Evolutionary conservation across 169 alveolate species (phyloP), one percentile per base, ranked within the genome.

Genomic region (Plasmodium inui): DNA sequence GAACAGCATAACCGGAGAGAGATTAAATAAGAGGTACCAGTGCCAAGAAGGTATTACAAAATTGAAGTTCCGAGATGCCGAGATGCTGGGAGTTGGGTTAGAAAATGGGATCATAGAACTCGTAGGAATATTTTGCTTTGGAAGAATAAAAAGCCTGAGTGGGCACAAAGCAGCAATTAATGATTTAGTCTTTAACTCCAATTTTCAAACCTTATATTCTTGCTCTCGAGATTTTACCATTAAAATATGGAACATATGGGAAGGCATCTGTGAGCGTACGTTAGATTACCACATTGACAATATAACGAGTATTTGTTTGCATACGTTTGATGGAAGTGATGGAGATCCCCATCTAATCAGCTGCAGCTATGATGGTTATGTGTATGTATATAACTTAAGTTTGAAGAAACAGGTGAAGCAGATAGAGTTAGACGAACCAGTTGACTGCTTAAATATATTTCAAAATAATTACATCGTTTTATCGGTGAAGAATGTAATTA

Each of bases 151-250:
- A 88, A 88, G 34, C 12, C 19, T 91, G 37, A 39, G 76, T 30
- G 95, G 95, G 10, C 95, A 91, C 53, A 91, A 80, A 82, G 39
- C 95, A 82, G 26, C 95, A 70, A 44, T 91, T 50, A 91, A 61
- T 34, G 92, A 91, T 71, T 50, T 91, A 71, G n/a, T 72, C 32
- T 91, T 91, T 91, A 72, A 79, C 28, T 26, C 71, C 1, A 78
- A 91, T 91, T 91, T 91, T 81, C 67, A 82, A 72, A 32, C 19
- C 3, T 81, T 91, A 91, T 91, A 81, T 82, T 46, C 95, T 32
- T 91, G 95, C 70, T 91, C 95, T 34, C 67, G 95, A 19, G 95
- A 91, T 91, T 80, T 80, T 44, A 91, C 92, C 1, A 91, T 91
- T 17, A 91, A 91, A 70, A 91, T 81, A 30, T 91, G 95, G 95